phyloP scores from a whole-genome alignment of 345 rosid species.

The Garcia nutans region DNA sequence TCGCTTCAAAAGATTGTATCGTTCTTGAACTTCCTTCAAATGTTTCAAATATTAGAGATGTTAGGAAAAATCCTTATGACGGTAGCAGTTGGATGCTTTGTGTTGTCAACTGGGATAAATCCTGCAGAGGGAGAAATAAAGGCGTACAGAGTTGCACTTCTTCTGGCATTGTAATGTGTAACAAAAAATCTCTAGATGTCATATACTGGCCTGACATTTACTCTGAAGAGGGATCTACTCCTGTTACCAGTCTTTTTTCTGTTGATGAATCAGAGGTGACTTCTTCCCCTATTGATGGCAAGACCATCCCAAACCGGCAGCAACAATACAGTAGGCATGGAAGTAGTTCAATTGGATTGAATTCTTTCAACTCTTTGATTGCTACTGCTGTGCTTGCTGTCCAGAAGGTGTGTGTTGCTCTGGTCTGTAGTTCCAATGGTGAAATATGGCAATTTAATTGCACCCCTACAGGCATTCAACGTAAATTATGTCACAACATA shows the following conservation, averaged over 20 bases:
- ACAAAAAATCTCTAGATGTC: slow-evolving; percentile 56
- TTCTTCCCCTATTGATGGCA: slow-evolving; percentile 44
- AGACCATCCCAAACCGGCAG: slow-evolving; percentile 34
- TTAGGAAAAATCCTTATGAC: slow-evolving; percentile 26
- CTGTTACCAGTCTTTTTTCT: slow-evolving; percentile 41
- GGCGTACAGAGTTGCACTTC: slow-evolving; percentile 36
- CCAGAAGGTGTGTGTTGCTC: slow-evolving; percentile 54
- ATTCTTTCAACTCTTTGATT: slow-evolving; percentile 65
- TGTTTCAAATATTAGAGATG: slow-evolving; percentile 33
- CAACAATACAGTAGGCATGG: slow-evolving; percentile 31
- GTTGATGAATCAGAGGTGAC: slow-evolving; percentile 41
- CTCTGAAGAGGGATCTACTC: slow-evolving; percentile 40
- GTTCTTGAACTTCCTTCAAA: slow-evolving; percentile 61
- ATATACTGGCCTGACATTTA: slow-evolving; percentile 75
- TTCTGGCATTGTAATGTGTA: slow-evolving; percentile 62
- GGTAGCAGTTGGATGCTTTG: slow-evolving; percentile 60
- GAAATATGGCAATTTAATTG: slow-evolving; percentile 78
- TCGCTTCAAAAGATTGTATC: slow-evolving; percentile 49
- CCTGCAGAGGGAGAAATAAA: slow-evolving; percentile 33
- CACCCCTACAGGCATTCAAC: slow-evolving; percentile 45
- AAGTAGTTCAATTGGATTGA: slow-evolving; percentile 35
- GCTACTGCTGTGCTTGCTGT: slow-evolving; percentile 41
- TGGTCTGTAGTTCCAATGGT: slow-evolving; percentile 65
- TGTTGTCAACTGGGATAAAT: slow-evolving; percentile 65
- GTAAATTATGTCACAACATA: slow-evolving; percentile 39